These are phyloP conservation scores for Rhodotorula graminis DNA, from an alignment of 768 basidiomycete genomes.

Conservation along the genomic window DNA sequence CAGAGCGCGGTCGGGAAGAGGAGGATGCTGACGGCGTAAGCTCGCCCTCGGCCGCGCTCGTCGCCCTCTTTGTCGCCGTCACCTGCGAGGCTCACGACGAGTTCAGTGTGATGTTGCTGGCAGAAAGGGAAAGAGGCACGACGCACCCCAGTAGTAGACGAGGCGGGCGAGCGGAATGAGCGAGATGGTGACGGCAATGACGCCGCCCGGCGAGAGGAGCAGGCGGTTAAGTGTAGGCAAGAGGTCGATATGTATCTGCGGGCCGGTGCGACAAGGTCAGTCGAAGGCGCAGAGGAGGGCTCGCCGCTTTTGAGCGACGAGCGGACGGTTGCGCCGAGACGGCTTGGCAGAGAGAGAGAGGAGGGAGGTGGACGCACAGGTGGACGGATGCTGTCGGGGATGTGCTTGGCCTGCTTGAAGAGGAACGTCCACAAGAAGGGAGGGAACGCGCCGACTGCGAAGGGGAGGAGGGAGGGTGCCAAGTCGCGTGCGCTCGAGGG, in stretches of 20 bases:
- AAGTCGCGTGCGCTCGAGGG: neutral
- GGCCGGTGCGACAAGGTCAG: neutral
- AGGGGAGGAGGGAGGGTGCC: too few species aligned
- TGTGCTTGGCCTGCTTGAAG: constrained; percentile 35
- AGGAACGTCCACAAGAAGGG: constrained; percentile 27
- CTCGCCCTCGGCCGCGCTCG: constrained; percentile 10
- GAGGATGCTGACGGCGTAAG: constrained; percentile 24
- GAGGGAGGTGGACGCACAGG: constrained; percentile 2
- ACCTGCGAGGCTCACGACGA: neutral
- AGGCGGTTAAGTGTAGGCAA: constrained; percentile 20
- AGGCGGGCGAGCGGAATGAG: constrained; percentile 26
- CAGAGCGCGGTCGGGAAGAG: constrained; percentile 7
- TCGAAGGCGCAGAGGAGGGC: too few species aligned
- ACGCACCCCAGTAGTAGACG: constrained; percentile 20
- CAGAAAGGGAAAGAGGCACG: too few species aligned
- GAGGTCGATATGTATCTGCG: constrained; percentile 38
- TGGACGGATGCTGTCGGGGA: constrained; percentile 23
- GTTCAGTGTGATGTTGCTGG: neutral
- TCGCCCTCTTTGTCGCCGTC: constrained; percentile 9
- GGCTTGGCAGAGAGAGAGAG: too few species aligned
- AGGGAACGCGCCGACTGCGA: constrained; percentile 24
- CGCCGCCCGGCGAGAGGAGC: constrained; percentile 11
- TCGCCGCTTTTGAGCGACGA: too few species aligned
- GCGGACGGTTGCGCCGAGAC: too few species aligned
- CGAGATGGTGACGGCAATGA: constrained; percentile 24